Evolutionary conservation across 805 yeast genomes (phyloP), one percentile per base, ranked within the genome.

Genomic region (Henningerozyma blattae): DNA sequence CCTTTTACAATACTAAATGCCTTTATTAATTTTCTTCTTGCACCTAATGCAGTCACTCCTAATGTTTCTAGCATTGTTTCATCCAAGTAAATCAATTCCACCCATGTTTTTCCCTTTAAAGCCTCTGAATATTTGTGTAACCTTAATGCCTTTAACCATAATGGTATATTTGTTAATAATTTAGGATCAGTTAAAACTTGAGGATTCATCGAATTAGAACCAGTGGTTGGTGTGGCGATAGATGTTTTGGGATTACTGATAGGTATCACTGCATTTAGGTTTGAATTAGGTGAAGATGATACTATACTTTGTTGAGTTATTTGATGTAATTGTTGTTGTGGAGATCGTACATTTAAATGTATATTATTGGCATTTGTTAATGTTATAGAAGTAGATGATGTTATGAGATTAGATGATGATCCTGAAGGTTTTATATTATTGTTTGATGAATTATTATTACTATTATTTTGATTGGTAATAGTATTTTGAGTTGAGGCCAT

Each of bases 31-130:
- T 91, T 91, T 37, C 96, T 72, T 42, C 99, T 68, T 1, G 99
- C 99, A 5, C 99, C 99, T 44, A 91, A 67, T 0, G 98, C 96
- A 44, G 76, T 72, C 27, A 91, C 95, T 5, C 99, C 99, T 37
- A 75, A 67, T 3, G 66, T 67, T 43, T 78, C 85, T 47, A 91
- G 65, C 37, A 75, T 71, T 4, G 60, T 68, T 52, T 89, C 95
- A 39, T 65, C 65, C 43, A 82, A 63, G 43, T 72, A 72, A 38
- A 91, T 70, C 62, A 91, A 67, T 30, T 79, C 82, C 41, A 68
- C 64, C 97, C 98, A 91, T 18, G 70, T 65, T 42, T 78, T 65
- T 40, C 74, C 76, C 47, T 78, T 73, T 42, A 91, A 66, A 38
- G 81, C 80, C 24, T 77, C 86, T 1, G 97, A 87, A 61, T 91